phyloP scores from a whole-genome alignment of 164 flowering plant species.

The Piper betle region DNA sequence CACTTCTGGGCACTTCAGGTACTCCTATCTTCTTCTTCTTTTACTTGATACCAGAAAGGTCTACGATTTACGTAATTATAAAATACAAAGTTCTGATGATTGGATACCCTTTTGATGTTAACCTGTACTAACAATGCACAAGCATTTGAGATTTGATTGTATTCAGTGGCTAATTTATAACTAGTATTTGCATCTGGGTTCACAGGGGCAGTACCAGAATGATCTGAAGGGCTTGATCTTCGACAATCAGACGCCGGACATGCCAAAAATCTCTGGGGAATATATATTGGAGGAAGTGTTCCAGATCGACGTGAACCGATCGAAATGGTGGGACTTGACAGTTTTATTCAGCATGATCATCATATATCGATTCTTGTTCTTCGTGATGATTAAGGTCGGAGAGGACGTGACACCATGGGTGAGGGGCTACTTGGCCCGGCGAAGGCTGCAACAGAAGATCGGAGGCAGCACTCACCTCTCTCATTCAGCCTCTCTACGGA shows the following conservation, averaged over 20 bases:
- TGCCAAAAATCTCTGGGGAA: slow-evolving; percentile 69
- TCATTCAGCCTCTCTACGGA: slow-evolving; percentile 68
- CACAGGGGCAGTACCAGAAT: slow-evolving; percentile 85
- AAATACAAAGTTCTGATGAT: too few species aligned
- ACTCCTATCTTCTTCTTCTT: slow-evolving; percentile 3
- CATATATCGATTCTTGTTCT: slow-evolving; percentile 73
- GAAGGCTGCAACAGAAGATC: slow-evolving; percentile 51
- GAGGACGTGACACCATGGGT: slow-evolving; percentile 96
- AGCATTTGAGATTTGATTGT: not conserved
- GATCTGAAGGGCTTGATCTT: slow-evolving; percentile 67
- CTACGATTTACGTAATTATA: too few species aligned
- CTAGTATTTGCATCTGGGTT: not conserved
- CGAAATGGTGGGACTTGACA: slow-evolving; percentile 75
- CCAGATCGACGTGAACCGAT: slow-evolving; percentile 63
- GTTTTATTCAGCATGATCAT: slow-evolving; percentile 72
- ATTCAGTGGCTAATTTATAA: not conserved
- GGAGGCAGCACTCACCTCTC: slow-evolving; percentile 32
- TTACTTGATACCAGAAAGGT: too few species aligned
- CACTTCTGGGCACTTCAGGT: slow-evolving; percentile 98
- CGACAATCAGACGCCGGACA: slow-evolving; percentile 47
- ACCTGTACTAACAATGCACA: too few species aligned
- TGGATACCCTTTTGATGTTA: too few species aligned
- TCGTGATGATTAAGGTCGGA: slow-evolving; percentile 71
- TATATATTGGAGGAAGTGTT: slow-evolving; percentile 59
- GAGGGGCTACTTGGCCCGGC: slow-evolving; percentile 73